phyloP scores from a whole-genome alignment of 208 protist species.

The Trypanosomatidae sp. region DNA sequence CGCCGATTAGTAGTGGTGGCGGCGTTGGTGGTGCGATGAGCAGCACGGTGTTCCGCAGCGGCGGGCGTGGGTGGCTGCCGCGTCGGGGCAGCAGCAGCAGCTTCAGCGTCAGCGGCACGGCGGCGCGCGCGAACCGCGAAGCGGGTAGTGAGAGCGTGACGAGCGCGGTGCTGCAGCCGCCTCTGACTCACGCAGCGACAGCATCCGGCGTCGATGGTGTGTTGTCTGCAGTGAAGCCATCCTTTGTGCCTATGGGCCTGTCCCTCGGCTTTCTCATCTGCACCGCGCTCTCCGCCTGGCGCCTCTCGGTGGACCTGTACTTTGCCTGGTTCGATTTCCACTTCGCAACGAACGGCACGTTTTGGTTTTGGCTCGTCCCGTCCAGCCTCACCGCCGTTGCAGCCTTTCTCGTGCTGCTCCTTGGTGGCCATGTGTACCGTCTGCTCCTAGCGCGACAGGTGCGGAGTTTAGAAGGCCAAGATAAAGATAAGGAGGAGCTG shows the following conservation, averaged over 20 bases:
- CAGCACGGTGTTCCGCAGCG: too few relatives aligned
- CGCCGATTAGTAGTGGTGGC: too few relatives aligned
- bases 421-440: conserved; percentile 10
- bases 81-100: too few relatives aligned
- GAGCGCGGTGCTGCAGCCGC: neutral
- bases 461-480: neutral
- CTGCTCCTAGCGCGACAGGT: neutral
- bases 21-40: too few relatives aligned
- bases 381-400: neutral
- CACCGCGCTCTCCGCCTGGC: conserved; percentile 20
- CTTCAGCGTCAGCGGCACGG: too few relatives aligned
- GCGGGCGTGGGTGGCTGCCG: too few relatives aligned
- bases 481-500: neutral
- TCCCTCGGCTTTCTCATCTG: conserved; percentile 17
- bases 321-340: conserved; percentile 19
- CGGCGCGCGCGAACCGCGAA: too few relatives aligned
- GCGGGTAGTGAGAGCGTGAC: too few relatives aligned
- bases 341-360: conserved; percentile 1
- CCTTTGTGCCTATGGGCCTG: too few relatives aligned
- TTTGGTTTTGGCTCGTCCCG: conserved; percentile 22
- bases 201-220: too few relatives aligned
- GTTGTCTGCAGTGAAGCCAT: too few relatives aligned
- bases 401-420: conserved; percentile 5
- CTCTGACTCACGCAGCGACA: neutral
- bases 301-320: conserved; percentile 24